A percentile compares a stretch with the other conserved stretches of the same genome.
Evolutionary conservation across 768 basidiomycete species (phyloP).

Genomic region (Trametes elegans): DNA sequence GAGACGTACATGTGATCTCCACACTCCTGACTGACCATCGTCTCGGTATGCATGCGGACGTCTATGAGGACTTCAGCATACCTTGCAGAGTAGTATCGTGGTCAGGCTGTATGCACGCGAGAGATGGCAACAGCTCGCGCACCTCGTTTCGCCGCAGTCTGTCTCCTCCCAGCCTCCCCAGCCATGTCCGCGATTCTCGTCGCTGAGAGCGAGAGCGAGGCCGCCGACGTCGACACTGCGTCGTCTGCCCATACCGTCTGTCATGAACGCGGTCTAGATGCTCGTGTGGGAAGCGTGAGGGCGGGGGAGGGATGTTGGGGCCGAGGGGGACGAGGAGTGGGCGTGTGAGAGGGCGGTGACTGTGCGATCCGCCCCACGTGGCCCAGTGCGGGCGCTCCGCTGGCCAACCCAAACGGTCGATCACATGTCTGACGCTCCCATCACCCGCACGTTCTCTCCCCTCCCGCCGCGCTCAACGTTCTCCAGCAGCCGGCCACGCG

Average conservation of each 20-base stretch:
- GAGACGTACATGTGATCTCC: constrained; percentile 41
- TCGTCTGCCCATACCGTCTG: constrained; percentile 37
- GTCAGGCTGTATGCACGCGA: constrained; percentile 19
- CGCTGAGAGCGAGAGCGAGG: constrained; percentile 72
- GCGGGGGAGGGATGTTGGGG: not conserved
- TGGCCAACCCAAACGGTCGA: constrained; percentile 1
- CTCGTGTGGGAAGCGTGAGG: not conserved
- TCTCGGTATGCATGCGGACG: constrained; percentile 79
- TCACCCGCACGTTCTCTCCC: not conserved
- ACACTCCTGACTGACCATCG: constrained; percentile 61
- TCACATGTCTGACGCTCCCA: not conserved
- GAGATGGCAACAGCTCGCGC: constrained; percentile 28
- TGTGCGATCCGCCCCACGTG: constrained; percentile 20
- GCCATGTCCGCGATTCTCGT: constrained; percentile 61
- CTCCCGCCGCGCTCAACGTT: not conserved
- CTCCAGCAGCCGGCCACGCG: not conserved
- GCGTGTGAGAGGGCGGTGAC: constrained; percentile 18
- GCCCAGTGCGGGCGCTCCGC: constrained; percentile 12
- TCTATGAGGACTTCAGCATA: constrained; percentile 83
- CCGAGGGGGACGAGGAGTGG: constrained; percentile 10
- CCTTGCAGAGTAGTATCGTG: constrained; percentile 27
- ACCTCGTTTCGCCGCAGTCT: constrained; percentile 49
- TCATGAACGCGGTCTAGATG: constrained; percentile 3
- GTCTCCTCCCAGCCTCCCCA: constrained; percentile 63
- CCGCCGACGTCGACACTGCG: constrained; percentile 91